A percentile compares a stretch with the other conserved stretches of the same genome.
Evolutionary conservation across 2,329 filamentous ascomycete genomes (phyloP).

Genomic region (Arachnomyces sp.): DNA sequence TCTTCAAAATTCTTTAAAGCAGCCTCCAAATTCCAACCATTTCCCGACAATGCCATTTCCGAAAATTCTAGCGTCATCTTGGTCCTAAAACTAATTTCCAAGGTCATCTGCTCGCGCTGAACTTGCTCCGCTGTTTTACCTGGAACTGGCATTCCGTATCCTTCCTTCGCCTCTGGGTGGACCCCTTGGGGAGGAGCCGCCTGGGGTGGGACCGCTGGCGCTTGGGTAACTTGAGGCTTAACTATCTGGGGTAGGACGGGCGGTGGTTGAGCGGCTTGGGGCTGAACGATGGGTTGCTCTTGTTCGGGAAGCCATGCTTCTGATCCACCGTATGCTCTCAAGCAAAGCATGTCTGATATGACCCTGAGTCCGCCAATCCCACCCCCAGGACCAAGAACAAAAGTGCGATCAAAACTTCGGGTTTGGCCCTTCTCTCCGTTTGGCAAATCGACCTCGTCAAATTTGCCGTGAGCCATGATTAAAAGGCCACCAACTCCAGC

Average conservation of each 20-base stretch:
- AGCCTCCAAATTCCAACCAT: conserved; percentile 69
- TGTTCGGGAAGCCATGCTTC: conserved; percentile 44
- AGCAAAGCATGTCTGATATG: conserved; percentile 67
- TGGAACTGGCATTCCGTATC: conserved; percentile 34
- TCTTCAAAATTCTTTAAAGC: conserved; percentile 69
- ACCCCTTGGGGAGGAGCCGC: conserved; percentile 15
- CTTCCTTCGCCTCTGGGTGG: conserved; percentile 26
- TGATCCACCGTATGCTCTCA: conserved; percentile 59
- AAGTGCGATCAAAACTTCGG: conserved; percentile 74
- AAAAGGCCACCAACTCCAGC: conserved; percentile 69
- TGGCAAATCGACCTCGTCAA: conserved; percentile 61
- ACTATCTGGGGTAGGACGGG: conserved; percentile 22
- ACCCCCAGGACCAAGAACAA: conserved; percentile 68
- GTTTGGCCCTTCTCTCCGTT: conserved; percentile 51
- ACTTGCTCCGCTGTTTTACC: conserved; percentile 44
- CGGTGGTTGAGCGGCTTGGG: conserved; percentile 25
- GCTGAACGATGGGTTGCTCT: conserved; percentile 24
- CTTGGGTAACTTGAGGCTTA: conserved; percentile 10
- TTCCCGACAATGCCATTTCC: conserved; percentile 70
- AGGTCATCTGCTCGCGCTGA: conserved; percentile 61
- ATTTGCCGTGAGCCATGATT: conserved; percentile 75
- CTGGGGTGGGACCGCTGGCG: conserved; percentile 15
- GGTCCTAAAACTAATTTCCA: conserved; percentile 67
- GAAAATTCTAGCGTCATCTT: conserved; percentile 74
- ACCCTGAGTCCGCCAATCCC: conserved; percentile 63